Base-by-base conservation (phyloP, 2,329 filamentous ascomycete species). In the Exophiala sp. region DNA sequence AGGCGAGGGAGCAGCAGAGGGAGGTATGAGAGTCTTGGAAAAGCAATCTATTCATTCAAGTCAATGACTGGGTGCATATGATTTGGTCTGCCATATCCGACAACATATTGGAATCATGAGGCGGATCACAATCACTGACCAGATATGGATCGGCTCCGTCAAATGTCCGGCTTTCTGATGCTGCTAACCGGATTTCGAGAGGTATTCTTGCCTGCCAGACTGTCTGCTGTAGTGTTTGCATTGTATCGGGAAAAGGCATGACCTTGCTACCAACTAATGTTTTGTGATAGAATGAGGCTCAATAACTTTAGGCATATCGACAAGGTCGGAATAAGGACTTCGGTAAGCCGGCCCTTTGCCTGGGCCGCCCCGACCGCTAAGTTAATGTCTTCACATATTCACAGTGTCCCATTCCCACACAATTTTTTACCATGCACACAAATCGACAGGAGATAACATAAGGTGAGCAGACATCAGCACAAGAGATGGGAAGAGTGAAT, bases 21-120 rank as follows among this genome's bases (percentile, higher is more conserved):
- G 1, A 89, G 75, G 71, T 89, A 89, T 8, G 84, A 86, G 34
- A 89, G 72, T 21, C 86, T 80, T 5, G 84, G 82, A 50, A 78
- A 79, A 43, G 83, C 79, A 56, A 87, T 77, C 76, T 83, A 59
- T 16, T 29, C 24, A 29, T 29, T 29, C 24, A 5, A 29, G 24
- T 29, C 24, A 29, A 50, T 20, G 14, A 47, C 16, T 18, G n/a
- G 20, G 9, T 6, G 21, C 9, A 11, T 32, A 32, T 49, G 18
- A 70, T 34, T 29, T 11, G 32, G 42, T 33, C 24, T 33, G 24
- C 24, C 3, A 29, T 29, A 29, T 29, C 24, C 24, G 7, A 5
- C 5, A 8, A 29, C 24, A 4, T 29, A 29, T 29, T 29, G 24
- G 24, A 5, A 29, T 29, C 24, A 29, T 5, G 5, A 29, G 24